These are phyloP conservation scores for Narthecium ossifragum DNA, from an alignment of 106 monocot species.

Conservation along the genomic window DNA sequence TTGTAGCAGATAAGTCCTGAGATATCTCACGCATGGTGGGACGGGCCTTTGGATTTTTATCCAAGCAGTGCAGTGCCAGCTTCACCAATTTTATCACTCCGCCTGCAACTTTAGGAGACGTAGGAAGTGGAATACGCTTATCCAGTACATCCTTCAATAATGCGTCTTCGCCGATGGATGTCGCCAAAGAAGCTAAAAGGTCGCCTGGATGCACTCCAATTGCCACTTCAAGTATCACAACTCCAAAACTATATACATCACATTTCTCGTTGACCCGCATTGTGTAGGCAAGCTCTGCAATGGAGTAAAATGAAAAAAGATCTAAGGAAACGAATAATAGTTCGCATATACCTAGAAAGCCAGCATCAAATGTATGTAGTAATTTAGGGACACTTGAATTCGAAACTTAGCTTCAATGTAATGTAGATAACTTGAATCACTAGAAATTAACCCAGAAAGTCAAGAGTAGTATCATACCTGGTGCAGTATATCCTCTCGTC, in stretches of 20 bases:
- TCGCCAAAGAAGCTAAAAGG: not conserved
- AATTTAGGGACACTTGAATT: too few species aligned
- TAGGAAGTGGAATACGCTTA: not conserved
- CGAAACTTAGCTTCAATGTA: too few species aligned
- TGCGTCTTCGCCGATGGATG: not conserved
- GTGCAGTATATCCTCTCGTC: conserved; percentile 21
- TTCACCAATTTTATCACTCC: not conserved
- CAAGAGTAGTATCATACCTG: too few species aligned
- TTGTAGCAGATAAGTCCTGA: not conserved
- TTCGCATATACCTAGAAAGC: too few species aligned
- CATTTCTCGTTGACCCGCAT: conserved; percentile 31
- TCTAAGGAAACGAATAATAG: not conserved
- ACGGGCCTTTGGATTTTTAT: conserved; percentile 1
- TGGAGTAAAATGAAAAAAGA: too few species aligned
- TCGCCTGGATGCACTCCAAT: conserved; percentile 32
- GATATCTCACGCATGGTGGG: conserved; percentile 9
- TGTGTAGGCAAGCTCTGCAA: conserved; percentile 35
- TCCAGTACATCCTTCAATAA: conserved; percentile 8
- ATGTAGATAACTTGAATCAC: too few species aligned
- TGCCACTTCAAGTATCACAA: conserved; percentile 18
- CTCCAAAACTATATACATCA: conserved; percentile 35
- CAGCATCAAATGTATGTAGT: not conserved
- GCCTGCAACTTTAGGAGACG: not conserved
- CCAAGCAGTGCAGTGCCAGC: conserved; percentile 6
- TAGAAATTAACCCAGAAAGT: too few species aligned